Evolutionary conservation across 2,329 filamentous ascomycete genomes (phyloP).

Genomic region (Ceratocystis cacaofunesta): DNA sequence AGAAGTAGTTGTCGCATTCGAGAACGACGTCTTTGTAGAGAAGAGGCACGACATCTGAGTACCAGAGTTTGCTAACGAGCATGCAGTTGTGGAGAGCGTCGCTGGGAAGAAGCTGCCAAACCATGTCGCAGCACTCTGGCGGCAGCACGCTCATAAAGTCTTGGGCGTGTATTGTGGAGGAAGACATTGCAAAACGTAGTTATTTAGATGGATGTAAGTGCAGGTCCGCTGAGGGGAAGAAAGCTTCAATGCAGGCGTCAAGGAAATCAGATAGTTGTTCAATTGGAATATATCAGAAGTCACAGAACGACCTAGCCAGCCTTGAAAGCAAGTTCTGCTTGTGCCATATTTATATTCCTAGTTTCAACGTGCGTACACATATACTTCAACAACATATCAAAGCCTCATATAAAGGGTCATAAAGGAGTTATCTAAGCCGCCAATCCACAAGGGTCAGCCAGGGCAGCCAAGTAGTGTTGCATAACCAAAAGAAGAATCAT

Average conservation of each 20-base stretch:
- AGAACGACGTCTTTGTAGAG: conserved; percentile 13
- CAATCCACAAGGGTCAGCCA: neutral
- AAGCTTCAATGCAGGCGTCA: neutral
- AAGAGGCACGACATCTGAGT: conserved; percentile 2
- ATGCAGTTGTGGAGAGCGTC: conserved; percentile 1
- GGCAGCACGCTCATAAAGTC: conserved; percentile 11
- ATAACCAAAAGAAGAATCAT: neutral
- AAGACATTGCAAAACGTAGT: neutral
- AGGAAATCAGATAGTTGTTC: neutral
- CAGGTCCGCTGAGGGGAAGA: neutral
- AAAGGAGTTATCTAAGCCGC: neutral
- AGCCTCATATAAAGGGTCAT: no score
- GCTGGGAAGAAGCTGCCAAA: conserved; percentile 8
- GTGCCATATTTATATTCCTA: neutral
- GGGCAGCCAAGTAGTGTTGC: neutral
- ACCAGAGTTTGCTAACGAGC: conserved; percentile 4
- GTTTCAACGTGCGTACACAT: no score
- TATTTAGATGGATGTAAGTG: conserved; percentile 1
- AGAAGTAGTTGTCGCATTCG: conserved; percentile 13
- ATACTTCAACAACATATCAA: no score
- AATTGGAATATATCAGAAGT: neutral
- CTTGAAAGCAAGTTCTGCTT: neutral
- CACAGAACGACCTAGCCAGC: neutral
- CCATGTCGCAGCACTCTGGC: conserved; percentile 9
- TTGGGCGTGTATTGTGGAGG: conserved; percentile 5